These are phyloP conservation scores for Botryobasidium botryosum DNA, from an alignment of 768 basidiomycete species.

Conservation along the genomic window DNA sequence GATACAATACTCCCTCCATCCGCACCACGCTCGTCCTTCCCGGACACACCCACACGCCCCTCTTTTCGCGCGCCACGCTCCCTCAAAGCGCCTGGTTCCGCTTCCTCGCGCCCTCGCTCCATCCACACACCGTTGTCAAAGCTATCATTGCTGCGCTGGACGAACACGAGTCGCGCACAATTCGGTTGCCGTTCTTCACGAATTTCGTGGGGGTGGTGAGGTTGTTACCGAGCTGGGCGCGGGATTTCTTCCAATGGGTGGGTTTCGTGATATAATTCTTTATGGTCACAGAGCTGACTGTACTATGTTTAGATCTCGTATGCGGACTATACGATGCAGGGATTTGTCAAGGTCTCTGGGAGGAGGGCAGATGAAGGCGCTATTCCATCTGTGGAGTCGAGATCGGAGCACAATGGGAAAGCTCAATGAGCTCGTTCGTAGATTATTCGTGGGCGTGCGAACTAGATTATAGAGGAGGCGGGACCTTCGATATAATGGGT, in stretches of 20 bases:
- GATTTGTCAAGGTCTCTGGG: constrained; percentile 48
- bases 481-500: no score
- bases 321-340: constrained; percentile 55
- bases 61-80: constrained; percentile 39
- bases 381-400: background rate
- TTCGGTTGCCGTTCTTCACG: constrained; percentile 57
- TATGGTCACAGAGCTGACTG: background rate
- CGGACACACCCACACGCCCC: constrained; percentile 57
- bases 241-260: constrained; percentile 68
- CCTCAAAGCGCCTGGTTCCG: constrained; percentile 27
- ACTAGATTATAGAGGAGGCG: no score
- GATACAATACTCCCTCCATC: constrained; percentile 57
- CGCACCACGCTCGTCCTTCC: constrained; percentile 80
- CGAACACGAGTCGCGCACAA: constrained; percentile 52
- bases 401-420: no score
- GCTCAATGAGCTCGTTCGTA: no score
- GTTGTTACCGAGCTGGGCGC: constrained; percentile 50
- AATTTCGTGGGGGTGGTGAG: constrained; percentile 39
- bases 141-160: constrained; percentile 68
- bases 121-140: constrained; percentile 63
- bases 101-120: constrained; percentile 64
- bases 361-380: constrained; percentile 13
- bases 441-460: no score
- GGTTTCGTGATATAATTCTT: constrained; percentile 6
- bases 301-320: constrained; percentile 32